Percentiles rank a stretch among this genome's conserved stretches.
Conservation (phyloP, 2,329 filamentous ascomycete genomes). For the Phoma sp. region DNA sequence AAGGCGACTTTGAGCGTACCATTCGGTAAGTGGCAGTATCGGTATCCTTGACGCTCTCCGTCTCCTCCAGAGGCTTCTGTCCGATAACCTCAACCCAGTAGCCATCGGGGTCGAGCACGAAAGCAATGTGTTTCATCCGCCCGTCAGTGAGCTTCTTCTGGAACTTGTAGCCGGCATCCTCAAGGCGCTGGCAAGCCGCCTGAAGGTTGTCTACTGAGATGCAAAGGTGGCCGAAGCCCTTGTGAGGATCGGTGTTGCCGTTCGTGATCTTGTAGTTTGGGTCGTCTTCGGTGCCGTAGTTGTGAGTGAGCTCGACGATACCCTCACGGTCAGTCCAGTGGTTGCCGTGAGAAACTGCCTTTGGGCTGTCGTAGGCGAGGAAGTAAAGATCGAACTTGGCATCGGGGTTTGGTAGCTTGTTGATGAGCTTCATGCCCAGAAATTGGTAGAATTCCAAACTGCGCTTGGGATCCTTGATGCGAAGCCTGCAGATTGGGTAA, state of each 20-base stretch:
- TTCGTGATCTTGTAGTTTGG: conserved; percentile 80
- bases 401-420: conserved; percentile 81
- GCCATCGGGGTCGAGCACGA: conserved; percentile 83
- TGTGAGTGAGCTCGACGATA: conserved; percentile 82
- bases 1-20: conserved; percentile 42
- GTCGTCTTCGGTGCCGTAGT: conserved; percentile 89
- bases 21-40: conserved; percentile 76
- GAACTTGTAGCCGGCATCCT: conserved; percentile 89
- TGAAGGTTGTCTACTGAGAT: conserved; percentile 74
- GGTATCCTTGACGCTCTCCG: conserved; percentile 73
- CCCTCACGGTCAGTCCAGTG: conserved; percentile 84
- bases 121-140: conserved; percentile 74
- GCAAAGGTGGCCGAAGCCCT: conserved; percentile 83
- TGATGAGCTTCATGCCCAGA: conserved; percentile 83
- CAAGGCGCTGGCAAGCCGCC: conserved; percentile 85
- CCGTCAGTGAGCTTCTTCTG: conserved; percentile 95
- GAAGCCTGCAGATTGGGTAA: conserved; percentile 53
- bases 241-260: conserved; percentile 90
- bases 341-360: conserved; percentile 74
- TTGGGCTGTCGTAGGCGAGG: conserved; percentile 81
- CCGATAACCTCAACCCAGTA: conserved; percentile 78
- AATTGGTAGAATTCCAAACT: conserved; percentile 91
- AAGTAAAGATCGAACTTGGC: conserved; percentile 96
- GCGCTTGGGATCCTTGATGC: conserved; percentile 90
- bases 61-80: conserved; percentile 73